phyloP scores from a whole-genome alignment of 1,139 yeast species.

The Magnusiomyces tetraspermus region DNA sequence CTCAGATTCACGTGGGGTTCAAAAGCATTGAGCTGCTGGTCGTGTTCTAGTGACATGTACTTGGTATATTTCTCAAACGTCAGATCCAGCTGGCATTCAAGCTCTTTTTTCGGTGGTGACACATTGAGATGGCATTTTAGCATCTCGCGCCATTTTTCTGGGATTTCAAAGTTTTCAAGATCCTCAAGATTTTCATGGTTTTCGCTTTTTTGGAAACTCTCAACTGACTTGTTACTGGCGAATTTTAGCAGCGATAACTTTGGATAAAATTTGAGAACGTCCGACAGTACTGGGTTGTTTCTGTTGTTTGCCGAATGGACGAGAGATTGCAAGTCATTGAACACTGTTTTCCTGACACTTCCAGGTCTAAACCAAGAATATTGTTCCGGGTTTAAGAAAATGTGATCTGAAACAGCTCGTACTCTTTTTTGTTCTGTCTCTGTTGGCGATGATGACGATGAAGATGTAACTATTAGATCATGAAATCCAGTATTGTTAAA shows the following conservation, averaged over 20 bases:
- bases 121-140: neutral
- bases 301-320: neutral
- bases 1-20: neutral
- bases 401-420: neutral
- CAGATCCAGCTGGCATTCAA: neutral
- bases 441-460: neutral
- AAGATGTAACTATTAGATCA: neutral
- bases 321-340: neutral
- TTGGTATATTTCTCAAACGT: neutral
- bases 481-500: neutral
- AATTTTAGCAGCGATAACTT: neutral
- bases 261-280: neutral
- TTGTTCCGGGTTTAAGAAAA: neutral
- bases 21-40: neutral
- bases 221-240: neutral
- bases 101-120: neutral
- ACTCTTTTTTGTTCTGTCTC: neutral
- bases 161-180: too few relatives aligned
- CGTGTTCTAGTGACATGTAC: neutral
- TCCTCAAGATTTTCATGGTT: too few relatives aligned
- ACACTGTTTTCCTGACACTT: neutral
- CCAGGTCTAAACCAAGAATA: neutral
- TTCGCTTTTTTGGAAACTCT: too few relatives aligned
- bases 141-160: neutral
- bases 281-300: neutral